Conservation (phyloP, 805 yeast species). For the Metschnikowia hibisci region DNA sequence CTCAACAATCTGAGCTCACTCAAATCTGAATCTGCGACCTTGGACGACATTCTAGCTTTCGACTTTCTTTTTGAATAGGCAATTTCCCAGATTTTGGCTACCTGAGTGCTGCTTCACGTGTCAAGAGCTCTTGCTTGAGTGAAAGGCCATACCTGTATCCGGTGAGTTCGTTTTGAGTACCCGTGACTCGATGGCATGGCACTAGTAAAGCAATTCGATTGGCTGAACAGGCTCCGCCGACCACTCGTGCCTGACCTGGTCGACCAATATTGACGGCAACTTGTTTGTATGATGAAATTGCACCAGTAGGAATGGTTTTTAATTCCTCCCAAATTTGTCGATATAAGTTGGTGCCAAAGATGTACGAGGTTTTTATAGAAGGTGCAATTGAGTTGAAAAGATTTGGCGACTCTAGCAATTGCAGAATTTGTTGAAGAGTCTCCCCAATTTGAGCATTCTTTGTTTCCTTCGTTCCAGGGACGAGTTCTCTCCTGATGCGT, state of each 20-base stretch:
- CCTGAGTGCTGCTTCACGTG: constrained; percentile 6
- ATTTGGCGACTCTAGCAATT: constrained; percentile 9
- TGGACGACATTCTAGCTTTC: constrained; percentile 10
- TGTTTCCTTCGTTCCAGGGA: constrained; percentile 8
- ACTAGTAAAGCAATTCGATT: constrained; percentile 37
- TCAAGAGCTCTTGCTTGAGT: constrained; percentile 23
- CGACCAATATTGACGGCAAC: constrained; percentile 29
- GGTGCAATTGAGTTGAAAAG: constrained; percentile 15
- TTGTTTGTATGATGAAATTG: constrained; percentile 27
- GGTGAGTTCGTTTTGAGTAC: constrained; percentile 26
- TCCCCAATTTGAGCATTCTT: background rate
- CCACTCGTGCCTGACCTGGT: constrained; percentile 32
- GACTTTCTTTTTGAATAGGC: constrained; percentile 12
- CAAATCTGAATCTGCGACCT: constrained; percentile 1
- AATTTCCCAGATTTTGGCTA: background rate
- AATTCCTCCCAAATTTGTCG: constrained; percentile 36
- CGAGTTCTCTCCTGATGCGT: constrained; percentile 1
- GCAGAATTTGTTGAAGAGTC: background rate
- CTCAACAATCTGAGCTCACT: background rate
- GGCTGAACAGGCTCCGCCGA: constrained; percentile 40
- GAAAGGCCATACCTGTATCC: constrained; percentile 39
- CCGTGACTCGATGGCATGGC: constrained; percentile 43
- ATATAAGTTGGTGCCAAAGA: constrained; percentile 41
- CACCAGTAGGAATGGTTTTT: constrained; percentile 23
- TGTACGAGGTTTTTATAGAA: constrained; percentile 14